Conservation (phyloP, 768 basidiomycete species). For the Termitomyces sp. region DNA sequence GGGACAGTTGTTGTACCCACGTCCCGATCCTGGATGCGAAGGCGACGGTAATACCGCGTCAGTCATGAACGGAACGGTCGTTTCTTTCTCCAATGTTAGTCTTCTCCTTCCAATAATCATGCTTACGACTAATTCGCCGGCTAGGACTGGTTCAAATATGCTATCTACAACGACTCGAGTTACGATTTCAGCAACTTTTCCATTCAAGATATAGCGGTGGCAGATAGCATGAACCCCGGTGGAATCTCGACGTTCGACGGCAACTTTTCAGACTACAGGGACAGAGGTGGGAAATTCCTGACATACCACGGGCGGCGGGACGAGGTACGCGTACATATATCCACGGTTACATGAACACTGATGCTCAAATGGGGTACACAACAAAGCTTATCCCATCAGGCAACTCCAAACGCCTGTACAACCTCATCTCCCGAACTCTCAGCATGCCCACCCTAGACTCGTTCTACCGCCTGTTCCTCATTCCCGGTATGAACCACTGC, state of each 20-base stretch:
- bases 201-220: neutral
- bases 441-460: slow-evolving; percentile 1
- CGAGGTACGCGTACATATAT: neutral
- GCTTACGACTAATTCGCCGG: too few relatives aligned
- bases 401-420: slow-evolving; percentile 4
- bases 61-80: neutral
- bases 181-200: slow-evolving; percentile 1
- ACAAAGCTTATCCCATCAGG: neutral
- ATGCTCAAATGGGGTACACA: neutral
- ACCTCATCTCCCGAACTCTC: slow-evolving; percentile 2
- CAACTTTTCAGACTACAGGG: slow-evolving; percentile 1
- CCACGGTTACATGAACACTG: too few relatives aligned
- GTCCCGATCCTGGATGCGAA: slow-evolving; percentile 1
- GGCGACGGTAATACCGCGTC: neutral
- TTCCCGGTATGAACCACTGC: slow-evolving; percentile 4
- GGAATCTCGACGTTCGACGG: slow-evolving; percentile 3
- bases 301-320: slow-evolving; percentile 7
- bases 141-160: slow-evolving; percentile 1
- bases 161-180: slow-evolving; percentile 2
- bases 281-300: slow-evolving; percentile 7
- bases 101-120: too few relatives aligned
- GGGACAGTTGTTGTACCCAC: neutral
- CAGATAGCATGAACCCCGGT: slow-evolving; percentile 2
- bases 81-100: neutral
- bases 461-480: slow-evolving; percentile 10